These are phyloP conservation scores for Talaromyces sp. DNA, from an alignment of 2,329 filamentous ascomycete species.

Conservation along the genomic window DNA sequence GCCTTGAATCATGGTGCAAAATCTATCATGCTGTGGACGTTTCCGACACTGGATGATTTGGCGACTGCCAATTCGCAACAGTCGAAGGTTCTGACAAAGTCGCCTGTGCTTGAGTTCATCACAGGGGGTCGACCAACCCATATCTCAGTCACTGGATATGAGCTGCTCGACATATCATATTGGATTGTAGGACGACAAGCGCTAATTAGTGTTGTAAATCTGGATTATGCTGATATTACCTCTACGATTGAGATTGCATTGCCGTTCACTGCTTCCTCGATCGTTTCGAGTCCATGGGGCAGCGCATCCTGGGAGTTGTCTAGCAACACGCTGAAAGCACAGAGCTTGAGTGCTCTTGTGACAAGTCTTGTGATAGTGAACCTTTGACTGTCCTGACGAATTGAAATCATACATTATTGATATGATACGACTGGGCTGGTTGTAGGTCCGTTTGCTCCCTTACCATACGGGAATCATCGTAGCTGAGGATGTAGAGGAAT, in stretches of 20 bases:
- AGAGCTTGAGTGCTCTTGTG: slow-evolving; percentile 6
- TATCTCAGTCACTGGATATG: not conserved
- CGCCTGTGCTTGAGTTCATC: slow-evolving; percentile 16
- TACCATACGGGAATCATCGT: not conserved
- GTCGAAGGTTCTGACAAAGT: slow-evolving; percentile 11
- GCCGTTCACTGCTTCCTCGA: slow-evolving; percentile 9
- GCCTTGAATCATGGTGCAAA: slow-evolving; percentile 17
- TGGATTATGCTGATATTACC: slow-evolving; percentile 7
- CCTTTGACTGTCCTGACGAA: not conserved
- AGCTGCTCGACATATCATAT: slow-evolving; percentile 13
- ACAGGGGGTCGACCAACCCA: slow-evolving; percentile 4
- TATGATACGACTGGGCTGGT: too few species aligned
- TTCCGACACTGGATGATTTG: slow-evolving; percentile 9
- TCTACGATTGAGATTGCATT: slow-evolving; percentile 6
- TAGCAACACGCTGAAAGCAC: not conserved
- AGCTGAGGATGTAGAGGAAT: not conserved
- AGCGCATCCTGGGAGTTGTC: slow-evolving; percentile 12
- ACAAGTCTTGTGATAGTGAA: slow-evolving; percentile 16
- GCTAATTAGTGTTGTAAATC: slow-evolving; percentile 14
- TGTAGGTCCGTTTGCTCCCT: too few species aligned
- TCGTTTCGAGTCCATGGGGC: slow-evolving; percentile 12
- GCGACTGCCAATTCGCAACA: slow-evolving; percentile 16
- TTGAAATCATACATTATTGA: too few species aligned
- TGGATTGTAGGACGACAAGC: slow-evolving; percentile 15
- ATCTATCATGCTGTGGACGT: slow-evolving; percentile 17